Evolutionary conservation across 106 monocot genomes (phyloP), one percentile per base, ranked within the genome.

Genomic region (Dioscorea alata): DNA sequence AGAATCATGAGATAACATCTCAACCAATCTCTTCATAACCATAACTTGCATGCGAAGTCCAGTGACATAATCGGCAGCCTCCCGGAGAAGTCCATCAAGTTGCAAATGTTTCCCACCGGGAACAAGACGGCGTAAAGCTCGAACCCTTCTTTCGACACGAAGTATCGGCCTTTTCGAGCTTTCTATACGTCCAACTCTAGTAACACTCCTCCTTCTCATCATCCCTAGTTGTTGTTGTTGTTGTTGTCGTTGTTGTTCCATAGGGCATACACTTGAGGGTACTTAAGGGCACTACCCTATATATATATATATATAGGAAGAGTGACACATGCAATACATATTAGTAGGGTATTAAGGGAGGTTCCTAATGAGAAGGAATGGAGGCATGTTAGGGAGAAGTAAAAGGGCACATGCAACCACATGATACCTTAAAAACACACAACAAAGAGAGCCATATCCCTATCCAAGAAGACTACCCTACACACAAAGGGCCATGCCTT

Each of bases 401-500:
- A 42, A 42, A 34, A 42, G 42, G 42, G 75, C 75, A 75, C 75
- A 75, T 75, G 75, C 42, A 75, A 21, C 49, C 75, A 75, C 75
- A 72, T 72, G 72, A 63, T 63, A 25, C 31, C 72, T 59, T 50
- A 66, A 42, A 56, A 66, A 66, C 65, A 33, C 25, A 65, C 21
- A 59, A 42, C 69, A 31, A n/a, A 57, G 33, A 54, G 56, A 13
- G 1, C 70, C 48, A 24, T 28, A 28, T 61, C 61, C 66, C 48
- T 60, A 48, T 34, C 58, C 57, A 42, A 42, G 9, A 10, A 42
- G 42, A 42, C 42, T 10, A 6, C 42, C 42, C 42, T 10, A 42
- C 42, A 6, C 42, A 42, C 42, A 8, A 42, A 42, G 42, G 10
- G 42, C 1, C 42, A 42, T 42, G 42, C 1, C 59, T 34, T 67